Evolutionary conservation across 441 rosid genomes (phyloP), one percentile per base, ranked within the genome.

Genomic region (Theobroma grandiflorum): DNA sequence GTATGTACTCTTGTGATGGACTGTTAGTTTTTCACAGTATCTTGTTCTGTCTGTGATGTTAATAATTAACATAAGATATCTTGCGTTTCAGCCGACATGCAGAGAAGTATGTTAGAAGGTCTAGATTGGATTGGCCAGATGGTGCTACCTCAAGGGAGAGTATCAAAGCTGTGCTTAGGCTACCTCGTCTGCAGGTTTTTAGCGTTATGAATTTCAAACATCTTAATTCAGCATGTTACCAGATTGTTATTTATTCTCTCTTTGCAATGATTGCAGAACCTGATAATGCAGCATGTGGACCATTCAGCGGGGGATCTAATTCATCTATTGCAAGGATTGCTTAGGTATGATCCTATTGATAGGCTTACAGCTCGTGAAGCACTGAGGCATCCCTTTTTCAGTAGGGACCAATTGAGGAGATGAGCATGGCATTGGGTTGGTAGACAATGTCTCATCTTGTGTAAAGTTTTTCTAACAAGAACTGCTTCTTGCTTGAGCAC

Each of bases 301-400:
- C 96, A 92, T 85, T 92, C 96, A 2, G 96, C 96, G 1, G 91
- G 93, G 8, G 90, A 92, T 68, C 83, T 90, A 49, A 90, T 88
- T 40, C 91, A 87, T 67, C 88, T 90, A 6, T 76, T 90, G 83
- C 96, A 88, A 69, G 94, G 93, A 65, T 89, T 92, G 20, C 93
- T 92, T 10, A 81, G 86, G 47, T 87, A 84, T 52, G 94, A 90
- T 35, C 93, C 92, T 8, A 69, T 85, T 22, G 81, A 45, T 47
- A 84, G 96, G 31, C 76, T 90, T 40, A 87, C 89, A 0, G 96
- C 96, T 37, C 86, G 80, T n/a, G 91, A 88, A 69, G 93, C 96
- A 43, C 86, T 89, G 12, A 78, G 89, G 86, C 96, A 90, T 57
- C 92, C 96, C 22, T 90, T 90, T 86, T 89, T 92, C 76, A 84